Evolutionary conservation across 768 basidiomycete genomes (phyloP).

Genomic region (Boletus patriciae): DNA sequence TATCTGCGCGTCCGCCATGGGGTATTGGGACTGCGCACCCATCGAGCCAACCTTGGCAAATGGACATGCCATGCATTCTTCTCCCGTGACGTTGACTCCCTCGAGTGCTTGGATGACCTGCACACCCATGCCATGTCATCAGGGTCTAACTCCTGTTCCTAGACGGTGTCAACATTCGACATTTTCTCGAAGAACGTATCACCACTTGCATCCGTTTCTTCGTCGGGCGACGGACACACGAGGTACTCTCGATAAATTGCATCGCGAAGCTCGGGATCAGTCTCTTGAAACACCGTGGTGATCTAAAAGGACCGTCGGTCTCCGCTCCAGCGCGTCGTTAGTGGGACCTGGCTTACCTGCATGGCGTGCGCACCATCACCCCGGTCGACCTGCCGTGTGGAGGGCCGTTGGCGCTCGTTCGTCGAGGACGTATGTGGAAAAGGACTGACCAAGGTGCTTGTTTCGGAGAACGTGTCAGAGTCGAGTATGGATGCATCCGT

Average conservation of each 20-base stretch:
- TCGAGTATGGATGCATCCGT: neutral
- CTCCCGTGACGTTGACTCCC: neutral
- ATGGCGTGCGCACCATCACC: neutral
- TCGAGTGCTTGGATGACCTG: neutral
- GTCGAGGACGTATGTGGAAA: neutral
- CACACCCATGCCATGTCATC: conserved; percentile 43
- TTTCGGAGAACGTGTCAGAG: conserved; percentile 6
- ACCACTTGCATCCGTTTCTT: conserved; percentile 1
- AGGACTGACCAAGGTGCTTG: conserved; percentile 15
- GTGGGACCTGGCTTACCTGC: neutral
- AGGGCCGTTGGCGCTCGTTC: neutral
- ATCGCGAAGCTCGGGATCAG: neutral
- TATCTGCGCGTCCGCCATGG: neutral
- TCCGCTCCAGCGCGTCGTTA: neutral
- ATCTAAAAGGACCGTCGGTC: conserved; percentile 6
- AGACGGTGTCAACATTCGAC: neutral
- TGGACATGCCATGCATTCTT: neutral
- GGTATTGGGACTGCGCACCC: neutral
- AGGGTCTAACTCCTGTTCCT: conserved; percentile 33
- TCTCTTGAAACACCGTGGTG: conserved; percentile 10
- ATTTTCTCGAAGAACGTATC: neutral
- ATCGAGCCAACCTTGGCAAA: neutral
- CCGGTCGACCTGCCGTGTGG: conserved; percentile 2
- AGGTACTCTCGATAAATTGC: conserved; percentile 15
- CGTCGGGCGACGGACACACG: neutral